Evolutionary conservation across 768 basidiomycete species (phyloP).

Genomic region (Leccinum arenicola): DNA sequence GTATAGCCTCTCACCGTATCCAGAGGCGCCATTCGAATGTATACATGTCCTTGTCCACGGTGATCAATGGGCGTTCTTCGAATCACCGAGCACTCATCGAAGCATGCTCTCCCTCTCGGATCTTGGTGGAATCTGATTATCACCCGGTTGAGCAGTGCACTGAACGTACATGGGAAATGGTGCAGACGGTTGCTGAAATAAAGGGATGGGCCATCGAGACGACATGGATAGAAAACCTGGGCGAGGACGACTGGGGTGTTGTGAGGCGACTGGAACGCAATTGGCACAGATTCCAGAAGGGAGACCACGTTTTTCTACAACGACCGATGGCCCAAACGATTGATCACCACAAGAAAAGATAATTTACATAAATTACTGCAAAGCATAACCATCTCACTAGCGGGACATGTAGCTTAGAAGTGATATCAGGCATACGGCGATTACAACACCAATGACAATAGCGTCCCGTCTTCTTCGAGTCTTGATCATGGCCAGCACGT

Average conservation of each 20-base stretch:
- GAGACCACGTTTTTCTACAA: conserved; percentile 35
- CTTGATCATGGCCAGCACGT: conserved; percentile 88
- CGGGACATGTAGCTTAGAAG: conserved; percentile 49
- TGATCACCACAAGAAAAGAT: not conserved
- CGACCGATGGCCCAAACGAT: not conserved
- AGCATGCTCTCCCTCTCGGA: conserved; percentile 57
- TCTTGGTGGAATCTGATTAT: conserved; percentile 87
- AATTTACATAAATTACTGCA: conserved; percentile 2
- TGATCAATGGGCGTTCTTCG: conserved; percentile 73
- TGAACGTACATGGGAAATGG: conserved; percentile 72
- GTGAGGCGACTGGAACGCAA: conserved; percentile 69
- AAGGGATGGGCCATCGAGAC: conserved; percentile 76
- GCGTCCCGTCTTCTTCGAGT: conserved; percentile 86
- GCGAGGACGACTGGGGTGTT: conserved; percentile 50
- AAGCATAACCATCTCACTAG: conserved; percentile 15
- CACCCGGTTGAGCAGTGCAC: conserved; percentile 61
- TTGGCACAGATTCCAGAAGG: conserved; percentile 60
- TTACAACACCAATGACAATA: conserved; percentile 83
- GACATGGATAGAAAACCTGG: conserved; percentile 44
- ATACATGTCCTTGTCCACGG: conserved; percentile 85
- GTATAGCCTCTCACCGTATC: conserved; percentile 10
- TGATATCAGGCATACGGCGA: conserved; percentile 76
- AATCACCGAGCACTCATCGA: conserved; percentile 64
- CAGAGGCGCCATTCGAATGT: conserved; percentile 73
- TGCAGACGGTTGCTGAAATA: conserved; percentile 66